A percentile compares a stretch with the other conserved stretches of the same genome.
Conservation (phyloP, 1,284 basidiomycete genomes). For the Dichomitus squalens region DNA sequence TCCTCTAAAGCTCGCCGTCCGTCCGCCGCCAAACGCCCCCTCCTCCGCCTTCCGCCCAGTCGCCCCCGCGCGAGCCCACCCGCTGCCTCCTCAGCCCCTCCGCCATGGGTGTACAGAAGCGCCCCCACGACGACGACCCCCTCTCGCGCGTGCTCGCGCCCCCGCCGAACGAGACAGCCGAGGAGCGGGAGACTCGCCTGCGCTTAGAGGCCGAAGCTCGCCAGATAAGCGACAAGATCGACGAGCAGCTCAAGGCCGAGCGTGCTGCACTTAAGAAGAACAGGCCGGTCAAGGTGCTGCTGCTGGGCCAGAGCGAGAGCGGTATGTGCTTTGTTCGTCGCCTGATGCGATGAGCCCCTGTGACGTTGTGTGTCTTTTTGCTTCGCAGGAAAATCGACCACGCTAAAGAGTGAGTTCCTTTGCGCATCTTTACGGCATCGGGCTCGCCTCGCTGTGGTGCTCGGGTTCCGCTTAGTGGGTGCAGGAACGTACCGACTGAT, state of each 20-base stretch:
- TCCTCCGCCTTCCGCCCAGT: conserved; percentile 1
- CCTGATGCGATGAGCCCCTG: not conserved
- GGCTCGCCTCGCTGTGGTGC: not conserved
- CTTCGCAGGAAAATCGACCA: conserved; percentile 57
- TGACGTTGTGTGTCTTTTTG: conserved; percentile 14
- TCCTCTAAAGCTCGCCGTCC: conserved; percentile 12
- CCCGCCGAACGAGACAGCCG: conserved; percentile 50
- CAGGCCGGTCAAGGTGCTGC: conserved; percentile 56
- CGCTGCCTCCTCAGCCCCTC: not conserved
- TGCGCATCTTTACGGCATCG: not conserved
- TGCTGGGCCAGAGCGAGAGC: conserved; percentile 75
- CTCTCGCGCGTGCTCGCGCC: conserved; percentile 51
- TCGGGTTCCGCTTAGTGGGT: not conserved
- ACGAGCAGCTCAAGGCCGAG: conserved; percentile 59
- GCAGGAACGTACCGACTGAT: not conserved
- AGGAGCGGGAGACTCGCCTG: conserved; percentile 44
- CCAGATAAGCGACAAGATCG: conserved; percentile 61
- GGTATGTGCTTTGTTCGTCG: conserved; percentile 41
- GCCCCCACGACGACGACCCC: conserved; percentile 47
- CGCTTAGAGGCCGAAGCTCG: conserved; percentile 56
- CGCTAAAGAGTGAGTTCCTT: conserved; percentile 47
- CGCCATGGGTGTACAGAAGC: conserved; percentile 29
- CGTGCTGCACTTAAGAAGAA: conserved; percentile 50
- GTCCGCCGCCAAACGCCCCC: conserved; percentile 1
- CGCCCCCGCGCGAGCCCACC: not conserved